These are phyloP conservation scores for Rhizopogon sp. DNA, from an alignment of 768 basidiomycete genomes.

Conservation along the genomic window DNA sequence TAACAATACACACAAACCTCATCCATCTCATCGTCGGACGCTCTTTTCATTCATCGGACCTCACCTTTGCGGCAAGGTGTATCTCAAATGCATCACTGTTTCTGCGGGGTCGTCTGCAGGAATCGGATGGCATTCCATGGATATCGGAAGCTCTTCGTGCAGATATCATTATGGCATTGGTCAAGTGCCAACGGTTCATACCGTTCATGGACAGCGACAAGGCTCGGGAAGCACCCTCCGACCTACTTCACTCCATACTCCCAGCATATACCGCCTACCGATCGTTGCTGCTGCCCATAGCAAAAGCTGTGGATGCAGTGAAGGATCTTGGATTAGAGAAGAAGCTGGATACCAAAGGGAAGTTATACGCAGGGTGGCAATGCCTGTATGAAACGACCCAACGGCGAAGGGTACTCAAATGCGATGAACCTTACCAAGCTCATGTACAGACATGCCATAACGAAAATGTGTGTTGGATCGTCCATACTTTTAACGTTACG, in stretches of 20 bases:
- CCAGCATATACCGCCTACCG: conserved; percentile 22
- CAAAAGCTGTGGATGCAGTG: conserved; percentile 6
- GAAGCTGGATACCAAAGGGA: conserved; percentile 9
- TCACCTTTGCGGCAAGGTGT: conserved; percentile 16
- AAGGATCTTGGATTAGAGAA: conserved; percentile 6
- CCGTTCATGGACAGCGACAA: conserved; percentile 10
- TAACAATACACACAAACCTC: conserved; percentile 18
- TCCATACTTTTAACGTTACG: background rate
- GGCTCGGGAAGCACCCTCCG: conserved; percentile 1
- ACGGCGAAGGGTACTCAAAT: conserved; percentile 14
- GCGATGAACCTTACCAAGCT: conserved; percentile 9
- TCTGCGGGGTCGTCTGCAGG: conserved; percentile 15
- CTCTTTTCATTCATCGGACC: conserved; percentile 9
- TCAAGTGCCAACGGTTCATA: conserved; percentile 19
- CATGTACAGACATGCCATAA: conserved; percentile 25
- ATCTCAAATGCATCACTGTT: conserved; percentile 15
- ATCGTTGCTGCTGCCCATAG: conserved; percentile 15
- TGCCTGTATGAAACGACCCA: conserved; percentile 12
- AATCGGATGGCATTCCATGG: conserved; percentile 21
- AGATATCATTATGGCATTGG: conserved; percentile 16
- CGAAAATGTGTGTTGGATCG: conserved; percentile 6
- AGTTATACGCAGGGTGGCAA: conserved; percentile 18
- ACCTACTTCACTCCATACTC: conserved; percentile 14
- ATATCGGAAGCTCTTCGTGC: conserved; percentile 18
- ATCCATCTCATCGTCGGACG: conserved; percentile 11